These are phyloP conservation scores for Urtica urens DNA, from an alignment of 306 rosid species.

Conservation along the genomic window DNA sequence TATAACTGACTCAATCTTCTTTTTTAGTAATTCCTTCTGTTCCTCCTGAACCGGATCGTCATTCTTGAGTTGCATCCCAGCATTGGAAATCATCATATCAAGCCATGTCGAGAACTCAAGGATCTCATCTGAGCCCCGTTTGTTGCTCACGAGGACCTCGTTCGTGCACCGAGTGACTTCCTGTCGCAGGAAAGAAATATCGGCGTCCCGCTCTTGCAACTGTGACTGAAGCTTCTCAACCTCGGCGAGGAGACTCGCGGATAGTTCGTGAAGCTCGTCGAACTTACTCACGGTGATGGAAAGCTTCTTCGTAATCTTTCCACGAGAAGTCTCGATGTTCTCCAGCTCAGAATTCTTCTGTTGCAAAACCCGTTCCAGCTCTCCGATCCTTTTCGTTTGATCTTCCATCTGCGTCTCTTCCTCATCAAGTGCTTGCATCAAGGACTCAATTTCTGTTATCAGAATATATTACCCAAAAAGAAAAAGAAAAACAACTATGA, in stretches of 20 bases:
- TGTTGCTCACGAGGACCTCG: conserved; percentile 71
- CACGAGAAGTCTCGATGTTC: conserved; percentile 63
- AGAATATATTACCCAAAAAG: conserved; percentile 20
- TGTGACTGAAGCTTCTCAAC: conserved; percentile 89
- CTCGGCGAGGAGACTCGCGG: conserved; percentile 78
- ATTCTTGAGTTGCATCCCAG: conserved; percentile 42
- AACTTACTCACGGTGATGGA: conserved; percentile 72
- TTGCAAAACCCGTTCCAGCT: conserved; percentile 51
- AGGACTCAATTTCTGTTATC: conserved; percentile 73
- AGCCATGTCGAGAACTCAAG: conserved; percentile 66
- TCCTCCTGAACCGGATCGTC: conserved; percentile 31
- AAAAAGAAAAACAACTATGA: no score
- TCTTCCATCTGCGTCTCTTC: conserved; percentile 89
- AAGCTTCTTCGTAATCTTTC: conserved; percentile 74
- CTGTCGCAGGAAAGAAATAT: conserved; percentile 93
- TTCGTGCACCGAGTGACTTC: conserved; percentile 92
- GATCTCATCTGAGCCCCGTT: conserved; percentile 44
- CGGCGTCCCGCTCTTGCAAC: conserved; percentile 85
- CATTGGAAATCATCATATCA: conserved; percentile 38
- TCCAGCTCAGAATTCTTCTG: conserved; percentile 61
- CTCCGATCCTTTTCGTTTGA: conserved; percentile 44
- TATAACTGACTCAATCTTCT: conserved; percentile 42
- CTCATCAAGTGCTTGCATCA: conserved; percentile 94
- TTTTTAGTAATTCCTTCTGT: conserved; percentile 57
- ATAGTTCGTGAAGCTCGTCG: conserved; percentile 88